Base-by-base conservation (phyloP, 129 eudicot species). In the Chrysanthemum makinoi region DNA sequence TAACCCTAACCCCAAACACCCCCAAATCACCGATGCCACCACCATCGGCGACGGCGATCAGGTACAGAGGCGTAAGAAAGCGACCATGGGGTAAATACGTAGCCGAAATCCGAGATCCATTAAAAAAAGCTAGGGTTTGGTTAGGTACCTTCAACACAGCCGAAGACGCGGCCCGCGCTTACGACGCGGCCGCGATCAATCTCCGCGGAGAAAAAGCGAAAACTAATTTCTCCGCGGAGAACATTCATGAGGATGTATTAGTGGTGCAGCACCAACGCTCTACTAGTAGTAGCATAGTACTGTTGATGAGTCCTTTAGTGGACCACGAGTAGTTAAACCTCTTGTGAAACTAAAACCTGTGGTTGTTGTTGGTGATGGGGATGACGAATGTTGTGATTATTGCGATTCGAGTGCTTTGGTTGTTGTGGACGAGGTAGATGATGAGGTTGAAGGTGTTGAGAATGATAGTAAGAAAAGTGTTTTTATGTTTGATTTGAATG, bases 61-160 rank as follows among this genome's bases (percentile, higher is more conserved):
- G 76, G 64, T 93, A 60, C 64, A 77, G 98, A 15, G 98, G 98
- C 4, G 96, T 93, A 8, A 62, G 98, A 47, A 89, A 89, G 72
- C 68, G 98, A 56, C 98, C 98, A 17, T 93, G 96, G 96, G 98
- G 98, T 0, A 78, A 82, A 33, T 93, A 65, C 72, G 98, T 95
- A 0, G 98, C 98, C 0, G 98, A 93, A 84, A 93, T 93, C 58
- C 79, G 98, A 71, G 95, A 93, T 81, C 98, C 98, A 0, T 83
- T 83, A 78, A 92, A 92, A 84, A 92, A 92, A 55, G 74, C 95
- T 15, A 81, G 98, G 77, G 98, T 92, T 62, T 92, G 98, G 98
- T 75, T 92, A 4, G 98, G 98, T 20, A 92, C 98, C 22, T 93
- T 93, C 19, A 92, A 89, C 54, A 83, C 95, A 2, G 90, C 98